Evolutionary conservation across 257 asterid species (phyloP), one percentile per base, ranked within the genome.

Genomic region (Solanum infundibuliforme): DNA sequence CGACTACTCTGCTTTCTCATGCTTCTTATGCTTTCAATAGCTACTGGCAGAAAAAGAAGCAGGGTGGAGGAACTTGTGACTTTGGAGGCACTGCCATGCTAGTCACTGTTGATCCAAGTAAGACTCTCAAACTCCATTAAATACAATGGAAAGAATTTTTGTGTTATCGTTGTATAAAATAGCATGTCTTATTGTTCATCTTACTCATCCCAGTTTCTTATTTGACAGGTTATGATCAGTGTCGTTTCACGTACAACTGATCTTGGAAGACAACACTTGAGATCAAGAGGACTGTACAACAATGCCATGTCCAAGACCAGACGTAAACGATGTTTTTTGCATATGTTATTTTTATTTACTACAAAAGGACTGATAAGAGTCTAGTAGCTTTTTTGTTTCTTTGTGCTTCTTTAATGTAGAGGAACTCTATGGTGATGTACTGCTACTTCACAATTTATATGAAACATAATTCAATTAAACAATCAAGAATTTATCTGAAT

Each of bases 1-100:
- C 91, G 12, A 55, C 88, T 72, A 21, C 86, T 23, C 41, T 87
- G 10, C 76, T 35, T 41, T 88, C 77, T 87, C 91, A 89, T 77
- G 88, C 89, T 73, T 84, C 82, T 87, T 89, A 89, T 65, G 91
- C 91, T 39, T 88, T 89, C 76, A 86, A 86, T 41, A 74, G 85
- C 73, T 74, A 74, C 52, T 86, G 82, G 84, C 88, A 86, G 75
- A 88, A 52, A 73, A 88, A 48, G 35, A 81, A 46, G 66, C 85
- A 83, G 52, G 77, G 83, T 73, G 83, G 75, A 31, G 89, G 89
- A 65, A 66, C 89, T 12, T 88, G 89, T 55, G 89, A 88, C 72
- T 88, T 88, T 52, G 87, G 87, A 32, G 83, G 87, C 84, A 83
- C 89, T 36, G 85, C 87, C 75, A 31, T 68, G 66, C 76, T 83